Percentiles rank a stretch among this genome's conserved stretches.
Evolutionary conservation across 139 green algal genomes (phyloP).

Genomic region (Nannochloris sp.): DNA sequence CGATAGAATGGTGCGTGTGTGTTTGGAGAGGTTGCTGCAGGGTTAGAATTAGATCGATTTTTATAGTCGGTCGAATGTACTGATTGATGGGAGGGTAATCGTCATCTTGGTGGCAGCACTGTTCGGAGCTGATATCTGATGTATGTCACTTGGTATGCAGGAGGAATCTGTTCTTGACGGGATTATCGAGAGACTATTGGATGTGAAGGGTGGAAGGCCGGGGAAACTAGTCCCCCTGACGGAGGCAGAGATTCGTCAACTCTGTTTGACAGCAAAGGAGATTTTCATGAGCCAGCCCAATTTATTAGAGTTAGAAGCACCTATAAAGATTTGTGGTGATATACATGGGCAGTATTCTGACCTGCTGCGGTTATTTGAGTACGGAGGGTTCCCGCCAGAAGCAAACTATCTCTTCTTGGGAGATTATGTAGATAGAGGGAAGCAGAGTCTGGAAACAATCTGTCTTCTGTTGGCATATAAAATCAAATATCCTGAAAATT

Average conservation of each 20-base stretch:
- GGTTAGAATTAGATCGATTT: too few relatives aligned
- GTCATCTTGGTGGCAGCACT: background rate
- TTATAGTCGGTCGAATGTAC: background rate
- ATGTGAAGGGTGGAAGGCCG: conserved; percentile 74
- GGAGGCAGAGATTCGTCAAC: conserved; percentile 82
- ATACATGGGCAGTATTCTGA: conserved; percentile 99
- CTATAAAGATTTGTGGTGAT: conserved; percentile 99
- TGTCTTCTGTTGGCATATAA: conserved; percentile 98
- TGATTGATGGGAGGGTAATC: background rate
- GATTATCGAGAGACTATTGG: conserved; percentile 87
- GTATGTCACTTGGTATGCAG: conserved; percentile 5
- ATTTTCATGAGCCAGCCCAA: conserved; percentile 96
- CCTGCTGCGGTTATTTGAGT: conserved; percentile 96
- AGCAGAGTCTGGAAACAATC: conserved; percentile 98
- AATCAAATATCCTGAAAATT: conserved; percentile 99
- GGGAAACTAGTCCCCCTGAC: conserved; percentile 93
- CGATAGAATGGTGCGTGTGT: too few relatives aligned
- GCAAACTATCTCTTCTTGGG: conserved; percentile 99
- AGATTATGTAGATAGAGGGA: conserved; percentile 98
- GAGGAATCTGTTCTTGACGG: conserved; percentile 75
- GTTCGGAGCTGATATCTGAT: too few relatives aligned
- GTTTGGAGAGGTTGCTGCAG: too few relatives aligned
- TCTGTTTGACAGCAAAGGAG: conserved; percentile 88
- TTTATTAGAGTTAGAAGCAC: conserved; percentile 95
- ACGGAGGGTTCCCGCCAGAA: conserved; percentile 96